These are phyloP conservation scores for Sugiyamaella paludigena DNA, from an alignment of 1,139 yeast species.

Conservation along the genomic window DNA sequence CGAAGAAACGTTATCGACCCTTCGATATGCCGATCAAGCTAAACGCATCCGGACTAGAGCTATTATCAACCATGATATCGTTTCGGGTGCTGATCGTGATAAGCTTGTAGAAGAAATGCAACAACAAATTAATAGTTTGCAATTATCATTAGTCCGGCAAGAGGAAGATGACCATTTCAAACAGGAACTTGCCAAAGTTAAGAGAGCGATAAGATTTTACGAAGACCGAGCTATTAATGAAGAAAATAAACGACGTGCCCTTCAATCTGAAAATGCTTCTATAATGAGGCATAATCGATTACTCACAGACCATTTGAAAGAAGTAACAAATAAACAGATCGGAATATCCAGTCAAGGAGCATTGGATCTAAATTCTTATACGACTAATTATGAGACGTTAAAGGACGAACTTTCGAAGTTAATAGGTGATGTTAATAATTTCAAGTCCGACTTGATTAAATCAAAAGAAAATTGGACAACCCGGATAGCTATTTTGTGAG, in stretches of 20 bases:
- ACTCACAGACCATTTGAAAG: constrained; percentile 36
- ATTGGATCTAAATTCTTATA: constrained; percentile 4
- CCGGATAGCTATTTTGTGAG: neutral
- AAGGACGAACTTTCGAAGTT: constrained; percentile 23
- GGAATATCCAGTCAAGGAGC: neutral
- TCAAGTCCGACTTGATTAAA: constrained; percentile 9
- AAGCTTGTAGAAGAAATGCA: constrained; percentile 43
- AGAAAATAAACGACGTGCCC: constrained; percentile 38
- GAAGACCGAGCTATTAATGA: constrained; percentile 44
- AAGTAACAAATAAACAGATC: constrained; percentile 30
- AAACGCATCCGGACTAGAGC: constrained; percentile 67
- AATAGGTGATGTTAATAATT: constrained; percentile 18
- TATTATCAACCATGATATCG: constrained; percentile 45
- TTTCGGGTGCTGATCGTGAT: constrained; percentile 40
- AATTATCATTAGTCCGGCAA: constrained; percentile 32
- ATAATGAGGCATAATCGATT: constrained; percentile 35
- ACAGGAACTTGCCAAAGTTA: constrained; percentile 36
- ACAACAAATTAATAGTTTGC: constrained; percentile 41
- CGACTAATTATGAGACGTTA: constrained; percentile 17
- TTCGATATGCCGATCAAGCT: constrained; percentile 73
- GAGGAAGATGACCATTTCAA: constrained; percentile 32
- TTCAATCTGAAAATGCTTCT: constrained; percentile 36
- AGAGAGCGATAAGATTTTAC: constrained; percentile 41
- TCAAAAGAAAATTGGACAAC: constrained; percentile 13
- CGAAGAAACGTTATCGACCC: constrained; percentile 71